These are phyloP conservation scores for Colletotrichum sp. DNA, from an alignment of 2,329 filamentous ascomycete genomes.

Conservation along the genomic window DNA sequence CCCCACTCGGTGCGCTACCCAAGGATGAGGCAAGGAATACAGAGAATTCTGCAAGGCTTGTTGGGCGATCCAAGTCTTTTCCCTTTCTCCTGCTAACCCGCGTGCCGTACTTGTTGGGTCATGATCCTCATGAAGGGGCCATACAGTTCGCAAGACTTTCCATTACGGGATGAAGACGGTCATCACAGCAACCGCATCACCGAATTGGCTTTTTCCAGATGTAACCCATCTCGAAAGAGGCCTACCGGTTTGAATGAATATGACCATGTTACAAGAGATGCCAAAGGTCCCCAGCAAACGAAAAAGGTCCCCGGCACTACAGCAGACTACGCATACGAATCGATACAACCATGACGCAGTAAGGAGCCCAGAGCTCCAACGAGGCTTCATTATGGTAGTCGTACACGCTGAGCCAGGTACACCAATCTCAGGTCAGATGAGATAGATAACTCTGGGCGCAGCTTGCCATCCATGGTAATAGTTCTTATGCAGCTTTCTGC, in stretches of 20 bases:
- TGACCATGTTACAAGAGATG: not conserved
- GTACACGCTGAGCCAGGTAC: constrained; percentile 5
- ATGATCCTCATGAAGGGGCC: not conserved
- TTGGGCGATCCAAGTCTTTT: not conserved
- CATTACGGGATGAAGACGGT: not conserved
- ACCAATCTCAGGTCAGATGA: not conserved
- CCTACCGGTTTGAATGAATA: not conserved
- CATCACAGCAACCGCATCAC: not conserved
- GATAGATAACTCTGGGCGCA: not conserved
- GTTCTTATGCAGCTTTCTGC: not conserved
- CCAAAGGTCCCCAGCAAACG: not conserved
- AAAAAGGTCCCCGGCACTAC: not conserved
- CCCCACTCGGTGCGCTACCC: not conserved
- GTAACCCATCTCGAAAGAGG: not conserved
- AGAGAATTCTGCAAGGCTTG: not conserved
- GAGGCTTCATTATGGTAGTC: not conserved
- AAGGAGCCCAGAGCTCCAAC: not conserved
- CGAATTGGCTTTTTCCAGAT: not conserved
- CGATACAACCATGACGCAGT: not conserved
- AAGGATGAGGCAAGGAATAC: not conserved
- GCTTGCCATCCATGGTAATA: not conserved
- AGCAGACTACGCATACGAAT: not conserved
- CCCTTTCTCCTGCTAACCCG: not conserved
- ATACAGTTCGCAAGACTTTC: not conserved
- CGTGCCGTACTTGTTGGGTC: not conserved